Evolutionary conservation across 2,329 filamentous ascomycete genomes (phyloP).

Genomic region (Pseudogymnoascus sp.): DNA sequence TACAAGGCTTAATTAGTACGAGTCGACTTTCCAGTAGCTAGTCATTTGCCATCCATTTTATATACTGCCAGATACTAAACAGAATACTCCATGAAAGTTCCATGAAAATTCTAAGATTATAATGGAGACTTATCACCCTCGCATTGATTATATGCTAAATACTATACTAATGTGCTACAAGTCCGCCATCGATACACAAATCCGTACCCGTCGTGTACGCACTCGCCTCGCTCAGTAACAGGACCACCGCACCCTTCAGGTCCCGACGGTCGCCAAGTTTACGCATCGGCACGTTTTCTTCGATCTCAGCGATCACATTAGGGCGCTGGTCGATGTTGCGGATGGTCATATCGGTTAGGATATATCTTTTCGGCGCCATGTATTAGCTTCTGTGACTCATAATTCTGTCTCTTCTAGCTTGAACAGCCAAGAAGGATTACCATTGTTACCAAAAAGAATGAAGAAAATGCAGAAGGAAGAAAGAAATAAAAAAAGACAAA

Average conservation of each 20-base stretch:
- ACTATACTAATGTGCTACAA: not conserved
- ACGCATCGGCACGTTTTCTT: conserved; percentile 29
- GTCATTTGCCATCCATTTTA: not conserved
- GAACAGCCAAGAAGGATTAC: not conserved
- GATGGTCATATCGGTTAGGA: conserved; percentile 32
- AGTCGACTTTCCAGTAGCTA: not conserved
- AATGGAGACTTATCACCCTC: not conserved
- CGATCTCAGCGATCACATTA: conserved; percentile 30
- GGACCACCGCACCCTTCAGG: conserved; percentile 34
- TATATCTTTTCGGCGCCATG: conserved; percentile 23
- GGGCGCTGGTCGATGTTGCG: conserved; percentile 26
- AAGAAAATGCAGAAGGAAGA: not conserved
- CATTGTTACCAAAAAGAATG: not conserved
- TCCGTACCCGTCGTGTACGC: conserved; percentile 37
- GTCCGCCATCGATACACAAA: conserved; percentile 33
- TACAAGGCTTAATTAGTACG: not conserved
- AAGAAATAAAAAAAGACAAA: conserved; percentile 41
- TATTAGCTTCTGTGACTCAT: not conserved
- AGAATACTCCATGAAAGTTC: not conserved
- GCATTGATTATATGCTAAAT: not conserved
- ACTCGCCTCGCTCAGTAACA: conserved; percentile 35
- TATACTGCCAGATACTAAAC: not conserved
- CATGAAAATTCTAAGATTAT: not conserved
- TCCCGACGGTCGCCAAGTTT: conserved; percentile 33
- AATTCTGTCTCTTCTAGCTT: not conserved